Percentiles rank a stretch among this genome's conserved stretches.
Conservation (phyloP, 2,329 filamentous ascomycete genomes). For the Scleromitrula shiraiana region DNA sequence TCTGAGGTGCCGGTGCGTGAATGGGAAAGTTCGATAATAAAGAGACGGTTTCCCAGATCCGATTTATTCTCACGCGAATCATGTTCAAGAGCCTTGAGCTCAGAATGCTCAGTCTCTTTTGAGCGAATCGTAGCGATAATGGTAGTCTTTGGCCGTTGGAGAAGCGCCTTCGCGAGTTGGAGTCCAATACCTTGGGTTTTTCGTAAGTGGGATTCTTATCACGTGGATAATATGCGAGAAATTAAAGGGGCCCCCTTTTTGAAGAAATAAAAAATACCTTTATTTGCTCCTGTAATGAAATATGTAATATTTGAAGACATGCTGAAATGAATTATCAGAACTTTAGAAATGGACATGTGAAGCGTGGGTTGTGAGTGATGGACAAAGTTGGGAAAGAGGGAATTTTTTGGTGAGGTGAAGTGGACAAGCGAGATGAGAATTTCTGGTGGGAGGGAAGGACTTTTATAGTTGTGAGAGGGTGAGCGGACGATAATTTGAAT, state of each 20-base stretch:
- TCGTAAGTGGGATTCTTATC: background rate
- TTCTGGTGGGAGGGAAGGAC: no score
- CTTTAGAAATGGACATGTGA: no score
- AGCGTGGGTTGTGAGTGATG: no score
- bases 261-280: conserved; percentile 11
- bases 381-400: no score
- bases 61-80: no score
- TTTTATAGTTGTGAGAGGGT: no score
- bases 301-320: conserved; percentile 12
- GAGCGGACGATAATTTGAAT: no score
- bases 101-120: no score
- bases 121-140: conserved; percentile 35
- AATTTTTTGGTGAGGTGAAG: no score
- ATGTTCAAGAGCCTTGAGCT: no score
- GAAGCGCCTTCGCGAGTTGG: conserved; percentile 29
- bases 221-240: background rate
- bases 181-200: conserved; percentile 26
- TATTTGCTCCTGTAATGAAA: conserved; percentile 27
- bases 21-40: conserved; percentile 11
- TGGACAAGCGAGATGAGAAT: no score
- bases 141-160: conserved; percentile 31
- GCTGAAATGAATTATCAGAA: background rate
- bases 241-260: background rate
- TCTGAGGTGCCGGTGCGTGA: conserved; percentile 22
- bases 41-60: no score